Conservation (phyloP, 345 rosid genomes). For the Citrus medica region DNA sequence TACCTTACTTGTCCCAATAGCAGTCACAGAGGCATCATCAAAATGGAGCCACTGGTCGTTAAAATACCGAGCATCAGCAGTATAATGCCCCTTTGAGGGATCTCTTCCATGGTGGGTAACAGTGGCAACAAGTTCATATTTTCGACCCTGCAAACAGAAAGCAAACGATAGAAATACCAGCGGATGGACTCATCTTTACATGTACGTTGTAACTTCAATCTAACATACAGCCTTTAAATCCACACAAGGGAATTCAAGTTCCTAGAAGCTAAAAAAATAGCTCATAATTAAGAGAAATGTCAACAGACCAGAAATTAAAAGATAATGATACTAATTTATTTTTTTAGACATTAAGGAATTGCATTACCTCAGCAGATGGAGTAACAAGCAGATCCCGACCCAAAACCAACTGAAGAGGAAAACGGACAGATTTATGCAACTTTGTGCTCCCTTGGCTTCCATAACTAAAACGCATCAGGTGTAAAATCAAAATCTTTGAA, state of each 20-base stretch:
- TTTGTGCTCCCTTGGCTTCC: slow-evolving; percentile 94
- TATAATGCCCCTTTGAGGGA: slow-evolving; percentile 92
- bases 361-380: slow-evolving; percentile 57
- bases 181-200: neutral
- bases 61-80: slow-evolving; percentile 67
- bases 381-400: slow-evolving; percentile 67
- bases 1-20: slow-evolving; percentile 62
- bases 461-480: slow-evolving; percentile 88
- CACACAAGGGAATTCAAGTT: neutral
- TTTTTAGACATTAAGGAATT: neutral
- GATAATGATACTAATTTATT: neutral
- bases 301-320: neutral
- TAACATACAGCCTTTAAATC: neutral
- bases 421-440: slow-evolving; percentile 73
- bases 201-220: neutral
- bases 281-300: neutral
- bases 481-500: slow-evolving; percentile 88
- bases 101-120: slow-evolving; percentile 92
- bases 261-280: neutral
- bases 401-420: slow-evolving; percentile 76
- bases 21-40: slow-evolving; percentile 75
- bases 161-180: neutral
- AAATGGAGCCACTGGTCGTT: slow-evolving; percentile 81
- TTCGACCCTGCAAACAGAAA: slow-evolving; percentile 54
- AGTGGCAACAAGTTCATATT: slow-evolving; percentile 88